Evolutionary conservation across 805 yeast genomes (phyloP).

Genomic region (Metschnikowia arizonensis): DNA sequence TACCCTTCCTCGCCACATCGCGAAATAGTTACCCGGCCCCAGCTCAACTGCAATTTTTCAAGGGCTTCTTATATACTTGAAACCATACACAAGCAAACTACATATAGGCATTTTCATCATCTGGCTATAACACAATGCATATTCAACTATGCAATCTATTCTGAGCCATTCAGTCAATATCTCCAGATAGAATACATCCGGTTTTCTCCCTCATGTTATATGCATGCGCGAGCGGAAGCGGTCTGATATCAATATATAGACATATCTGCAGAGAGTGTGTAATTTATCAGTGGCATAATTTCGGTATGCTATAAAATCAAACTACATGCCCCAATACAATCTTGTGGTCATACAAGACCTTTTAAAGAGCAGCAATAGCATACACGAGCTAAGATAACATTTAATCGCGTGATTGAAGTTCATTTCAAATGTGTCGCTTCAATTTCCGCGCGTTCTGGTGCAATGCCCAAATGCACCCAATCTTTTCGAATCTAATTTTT

Average conservation of each 20-base stretch:
- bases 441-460: constrained; percentile 2
- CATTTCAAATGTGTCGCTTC: background rate
- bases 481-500: constrained; percentile 1
- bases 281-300: background rate
- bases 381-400: background rate
- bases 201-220: constrained; percentile 1
- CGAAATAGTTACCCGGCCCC: constrained; percentile 16
- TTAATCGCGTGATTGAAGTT: background rate
- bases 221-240: constrained; percentile 3
- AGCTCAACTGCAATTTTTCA: background rate
- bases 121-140: background rate
- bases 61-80: background rate
- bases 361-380: background rate
- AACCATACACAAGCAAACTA: background rate
- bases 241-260: background rate
- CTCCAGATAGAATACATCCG: background rate
- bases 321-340: too few species aligned
- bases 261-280: constrained; percentile 1
- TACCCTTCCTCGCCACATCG: too few species aligned
- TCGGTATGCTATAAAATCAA: too few species aligned
- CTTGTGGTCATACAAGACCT: too few species aligned
- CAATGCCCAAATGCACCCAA: constrained; percentile 1
- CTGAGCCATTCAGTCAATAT: background rate
- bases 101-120: too few species aligned
- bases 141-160: background rate